These are phyloP conservation scores for Adansonia digitata DNA, from an alignment of 345 rosid species.

Conservation along the genomic window DNA sequence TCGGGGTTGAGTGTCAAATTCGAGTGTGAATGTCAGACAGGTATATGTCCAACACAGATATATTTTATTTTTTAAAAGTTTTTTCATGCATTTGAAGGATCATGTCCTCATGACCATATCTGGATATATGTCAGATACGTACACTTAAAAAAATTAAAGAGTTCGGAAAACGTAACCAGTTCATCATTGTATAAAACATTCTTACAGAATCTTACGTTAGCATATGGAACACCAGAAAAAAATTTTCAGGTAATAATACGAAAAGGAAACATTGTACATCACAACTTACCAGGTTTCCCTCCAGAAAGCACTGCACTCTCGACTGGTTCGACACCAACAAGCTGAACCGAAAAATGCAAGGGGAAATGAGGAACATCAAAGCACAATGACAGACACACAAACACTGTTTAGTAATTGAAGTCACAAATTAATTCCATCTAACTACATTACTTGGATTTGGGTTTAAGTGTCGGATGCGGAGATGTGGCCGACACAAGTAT, in stretches of 20 bases:
- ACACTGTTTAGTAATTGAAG: background rate
- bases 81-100: no score
- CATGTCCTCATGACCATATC: no score
- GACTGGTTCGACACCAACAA: slow-evolving; percentile 48
- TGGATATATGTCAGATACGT: no score
- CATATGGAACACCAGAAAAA: background rate
- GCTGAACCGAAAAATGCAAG: slow-evolving; percentile 25
- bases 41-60: no score
- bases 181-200: background rate
- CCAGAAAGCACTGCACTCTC: slow-evolving; percentile 56
- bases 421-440: background rate
- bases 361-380: slow-evolving; percentile 12
- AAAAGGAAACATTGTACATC: no score
- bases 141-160: no score
- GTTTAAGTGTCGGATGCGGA: no score
- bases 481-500: no score
- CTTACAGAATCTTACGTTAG: background rate
- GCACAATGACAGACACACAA: background rate
- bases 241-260: background rate
- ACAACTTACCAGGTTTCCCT: slow-evolving; percentile 45
- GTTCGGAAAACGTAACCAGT: background rate
- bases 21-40: no score
- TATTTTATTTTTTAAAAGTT: no score
- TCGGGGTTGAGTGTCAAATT: no score
- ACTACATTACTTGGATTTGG: no score